Evolutionary conservation across 2,329 filamentous ascomycete genomes (phyloP).

Genomic region (Akanthomyces lecanii): DNA sequence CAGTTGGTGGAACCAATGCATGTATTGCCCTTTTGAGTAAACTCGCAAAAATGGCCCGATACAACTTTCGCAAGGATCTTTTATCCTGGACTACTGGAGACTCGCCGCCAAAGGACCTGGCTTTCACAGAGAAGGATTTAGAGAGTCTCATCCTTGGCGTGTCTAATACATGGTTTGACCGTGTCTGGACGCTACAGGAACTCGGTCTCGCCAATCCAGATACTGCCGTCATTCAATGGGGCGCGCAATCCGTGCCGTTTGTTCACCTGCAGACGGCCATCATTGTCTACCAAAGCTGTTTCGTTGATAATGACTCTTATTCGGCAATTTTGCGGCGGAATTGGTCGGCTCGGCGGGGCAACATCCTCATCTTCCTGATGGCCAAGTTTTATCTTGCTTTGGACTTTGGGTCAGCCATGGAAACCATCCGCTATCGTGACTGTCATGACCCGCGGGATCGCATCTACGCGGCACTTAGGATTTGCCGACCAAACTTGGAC

Average conservation of each 20-base stretch:
- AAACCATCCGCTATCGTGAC: neutral
- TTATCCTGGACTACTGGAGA: constrained; percentile 37
- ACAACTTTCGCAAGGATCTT: constrained; percentile 15
- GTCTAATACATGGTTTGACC: constrained; percentile 21
- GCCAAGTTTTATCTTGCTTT: neutral
- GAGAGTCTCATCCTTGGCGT: neutral
- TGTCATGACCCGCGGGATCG: neutral
- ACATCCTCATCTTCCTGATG: neutral
- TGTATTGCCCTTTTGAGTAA: constrained; percentile 13
- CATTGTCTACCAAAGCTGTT: neutral
- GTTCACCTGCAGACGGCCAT: neutral
- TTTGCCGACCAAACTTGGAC: neutral
- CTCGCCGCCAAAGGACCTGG: neutral
- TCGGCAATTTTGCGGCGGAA: neutral
- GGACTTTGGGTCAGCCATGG: neutral
- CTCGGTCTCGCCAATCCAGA: constrained; percentile 18
- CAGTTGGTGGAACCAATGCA: constrained; percentile 9
- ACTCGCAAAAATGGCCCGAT: neutral
- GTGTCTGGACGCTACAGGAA: constrained; percentile 23
- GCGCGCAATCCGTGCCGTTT: neutral
- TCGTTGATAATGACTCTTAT: neutral
- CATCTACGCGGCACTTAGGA: neutral
- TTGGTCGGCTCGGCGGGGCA: neutral
- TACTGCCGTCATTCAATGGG: neutral
- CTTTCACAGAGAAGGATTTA: constrained; percentile 9